These are phyloP conservation scores for Fragaria vesca DNA, from an alignment of 306 rosid species.

Conservation along the genomic window DNA sequence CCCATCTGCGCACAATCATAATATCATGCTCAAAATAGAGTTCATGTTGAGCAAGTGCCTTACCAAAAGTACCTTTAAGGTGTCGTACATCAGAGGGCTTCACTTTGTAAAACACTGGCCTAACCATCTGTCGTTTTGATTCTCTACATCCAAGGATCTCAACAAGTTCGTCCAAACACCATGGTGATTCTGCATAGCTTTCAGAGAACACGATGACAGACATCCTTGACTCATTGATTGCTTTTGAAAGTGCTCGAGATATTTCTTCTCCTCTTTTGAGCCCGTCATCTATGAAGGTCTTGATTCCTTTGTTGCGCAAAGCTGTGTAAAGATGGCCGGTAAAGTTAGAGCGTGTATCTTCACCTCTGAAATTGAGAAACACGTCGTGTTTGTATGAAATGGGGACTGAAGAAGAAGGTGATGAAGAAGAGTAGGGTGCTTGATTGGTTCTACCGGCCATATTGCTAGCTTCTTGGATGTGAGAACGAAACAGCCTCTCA, in stretches of 20 bases:
- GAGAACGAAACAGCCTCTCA: not conserved
- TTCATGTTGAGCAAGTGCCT: not conserved
- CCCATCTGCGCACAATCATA: not conserved
- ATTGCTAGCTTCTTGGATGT: not conserved
- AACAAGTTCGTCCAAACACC: not conserved
- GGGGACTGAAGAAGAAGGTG: not conserved
- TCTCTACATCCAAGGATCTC: not conserved
- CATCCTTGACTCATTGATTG: not conserved
- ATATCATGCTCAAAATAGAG: not conserved
- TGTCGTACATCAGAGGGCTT: not conserved
- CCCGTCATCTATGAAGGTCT: not conserved
- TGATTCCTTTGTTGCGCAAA: not conserved
- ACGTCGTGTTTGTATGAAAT: not conserved
- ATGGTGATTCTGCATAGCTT: not conserved
- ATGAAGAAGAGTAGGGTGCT: not conserved
- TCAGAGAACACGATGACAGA: constrained; percentile 7
- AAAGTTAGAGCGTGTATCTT: not conserved
- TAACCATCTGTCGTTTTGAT: not conserved
- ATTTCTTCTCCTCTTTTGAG: not conserved
- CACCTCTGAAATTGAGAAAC: not conserved
- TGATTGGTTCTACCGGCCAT: not conserved
- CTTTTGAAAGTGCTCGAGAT: not conserved
- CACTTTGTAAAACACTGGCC: not conserved
- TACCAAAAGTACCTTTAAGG: not conserved
- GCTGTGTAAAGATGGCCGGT: not conserved